Conservation (phyloP, 495 filamentous ascomycete genomes). For the Acidomyces sp. region DNA sequence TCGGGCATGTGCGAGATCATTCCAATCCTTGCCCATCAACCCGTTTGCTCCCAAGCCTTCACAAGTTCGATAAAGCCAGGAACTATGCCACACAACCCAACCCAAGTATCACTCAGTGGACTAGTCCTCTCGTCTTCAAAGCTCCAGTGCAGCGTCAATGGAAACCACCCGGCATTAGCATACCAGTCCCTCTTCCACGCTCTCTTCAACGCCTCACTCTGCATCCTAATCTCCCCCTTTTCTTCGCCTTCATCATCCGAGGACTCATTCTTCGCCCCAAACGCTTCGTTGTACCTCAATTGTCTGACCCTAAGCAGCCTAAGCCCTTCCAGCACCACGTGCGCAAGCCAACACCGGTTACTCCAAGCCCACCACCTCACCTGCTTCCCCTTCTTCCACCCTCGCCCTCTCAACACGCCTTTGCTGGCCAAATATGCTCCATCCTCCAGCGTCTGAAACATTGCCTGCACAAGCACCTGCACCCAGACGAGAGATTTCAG, state of each 20-base stretch:
- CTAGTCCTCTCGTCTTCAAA: conserved; percentile 35
- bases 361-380: conserved; percentile 57
- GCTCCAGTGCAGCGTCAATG: conserved; percentile 69
- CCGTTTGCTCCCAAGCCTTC: conserved; percentile 10
- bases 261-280: conserved; percentile 17
- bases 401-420: conserved; percentile 43
- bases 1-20: too few species aligned
- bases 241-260: conserved; percentile 25
- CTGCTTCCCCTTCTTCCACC: conserved; percentile 39
- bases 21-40: too few species aligned
- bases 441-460: conserved; percentile 76
- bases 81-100: conserved; percentile 11
- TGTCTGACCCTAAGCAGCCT: conserved; percentile 42
- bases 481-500: conserved; percentile 43
- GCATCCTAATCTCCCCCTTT: conserved; percentile 21
- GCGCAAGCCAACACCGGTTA: conserved; percentile 62
- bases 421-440: conserved; percentile 61
- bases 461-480: conserved; percentile 53
- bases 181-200: conserved; percentile 25
- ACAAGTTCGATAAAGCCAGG: conserved; percentile 5
- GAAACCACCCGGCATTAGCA: conserved; percentile 44
- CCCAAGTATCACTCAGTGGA: conserved; percentile 9
- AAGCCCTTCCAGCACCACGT: conserved; percentile 63
- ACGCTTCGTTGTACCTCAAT: conserved; percentile 29
- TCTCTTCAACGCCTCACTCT: conserved; percentile 30